A percentile compares a stretch with the other conserved stretches of the same genome.
Evolutionary conservation across 257 asterid species (phyloP).

Genomic region (Eucommia ulmoides): DNA sequence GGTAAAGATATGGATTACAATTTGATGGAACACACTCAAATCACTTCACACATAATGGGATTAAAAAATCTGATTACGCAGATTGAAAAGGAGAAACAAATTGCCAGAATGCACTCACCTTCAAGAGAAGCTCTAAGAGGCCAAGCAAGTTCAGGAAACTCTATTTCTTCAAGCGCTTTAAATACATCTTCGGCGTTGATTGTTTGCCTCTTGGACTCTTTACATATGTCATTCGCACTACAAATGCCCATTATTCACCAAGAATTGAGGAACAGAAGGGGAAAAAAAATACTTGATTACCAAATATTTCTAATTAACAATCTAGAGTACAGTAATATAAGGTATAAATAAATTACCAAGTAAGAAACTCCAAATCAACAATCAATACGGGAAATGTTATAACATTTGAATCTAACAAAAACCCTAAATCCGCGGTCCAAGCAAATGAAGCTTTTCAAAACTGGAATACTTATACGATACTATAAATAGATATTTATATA

Average conservation of each 20-base stretch:
- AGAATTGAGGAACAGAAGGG: not conserved
- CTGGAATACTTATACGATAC: too few species aligned
- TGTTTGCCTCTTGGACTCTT: constrained; percentile 78
- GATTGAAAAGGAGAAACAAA: too few species aligned
- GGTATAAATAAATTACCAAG: not conserved
- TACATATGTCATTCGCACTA: constrained; percentile 74
- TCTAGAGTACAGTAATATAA: not conserved
- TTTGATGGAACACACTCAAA: too few species aligned
- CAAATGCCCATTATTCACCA: not conserved
- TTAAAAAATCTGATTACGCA: too few species aligned
- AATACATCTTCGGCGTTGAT: constrained; percentile 86
- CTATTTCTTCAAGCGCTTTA: constrained; percentile 90
- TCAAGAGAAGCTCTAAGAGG: constrained; percentile 82
- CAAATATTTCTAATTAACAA: too few species aligned
- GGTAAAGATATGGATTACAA: too few species aligned
- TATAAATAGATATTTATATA: too few species aligned
- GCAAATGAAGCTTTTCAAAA: too few species aligned
- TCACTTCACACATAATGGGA: too few species aligned
- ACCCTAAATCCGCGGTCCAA: not conserved
- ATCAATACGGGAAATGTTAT: not conserved
- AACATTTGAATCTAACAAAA: not conserved
- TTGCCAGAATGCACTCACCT: constrained; percentile 44
- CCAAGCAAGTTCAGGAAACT: constrained; percentile 58
- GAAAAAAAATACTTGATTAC: not conserved
- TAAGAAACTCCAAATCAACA: not conserved